Evolutionary conservation across 129 eudicot genomes (phyloP).

Genomic region (Artemisia annua): DNA sequence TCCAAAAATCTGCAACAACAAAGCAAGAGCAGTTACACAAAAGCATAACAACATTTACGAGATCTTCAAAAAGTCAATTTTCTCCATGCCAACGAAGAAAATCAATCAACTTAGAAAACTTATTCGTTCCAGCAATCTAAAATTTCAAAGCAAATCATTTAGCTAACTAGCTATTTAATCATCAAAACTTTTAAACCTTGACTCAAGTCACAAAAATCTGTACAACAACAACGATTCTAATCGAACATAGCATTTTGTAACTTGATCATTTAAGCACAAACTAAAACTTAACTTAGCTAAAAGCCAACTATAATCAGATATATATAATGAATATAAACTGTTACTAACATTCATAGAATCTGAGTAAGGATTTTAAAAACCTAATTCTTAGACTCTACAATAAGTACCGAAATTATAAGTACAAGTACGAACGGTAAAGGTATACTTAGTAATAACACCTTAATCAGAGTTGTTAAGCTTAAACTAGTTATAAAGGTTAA

Average conservation of each 20-base stretch:
- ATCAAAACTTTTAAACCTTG: slow-evolving; percentile 5
- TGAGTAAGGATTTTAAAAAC: no score
- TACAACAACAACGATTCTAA: not conserved
- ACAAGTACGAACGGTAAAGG: no score
- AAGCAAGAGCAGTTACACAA: slow-evolving; percentile 17
- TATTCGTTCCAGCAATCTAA: slow-evolving; percentile 55
- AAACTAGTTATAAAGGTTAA: no score
- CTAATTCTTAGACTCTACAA: no score
- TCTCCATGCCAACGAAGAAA: slow-evolving; percentile 62
- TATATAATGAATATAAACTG: no score
- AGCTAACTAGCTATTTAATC: slow-evolving; percentile 14
- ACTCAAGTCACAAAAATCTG: not conserved
- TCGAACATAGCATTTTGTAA: not conserved
- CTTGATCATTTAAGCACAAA: no score
- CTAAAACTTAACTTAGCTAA: no score
- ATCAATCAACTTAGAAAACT: slow-evolving; percentile 82
- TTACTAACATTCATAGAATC: no score
- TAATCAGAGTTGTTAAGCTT: no score
- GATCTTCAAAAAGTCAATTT: not conserved
- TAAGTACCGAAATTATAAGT: no score
- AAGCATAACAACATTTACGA: slow-evolving; percentile 7
- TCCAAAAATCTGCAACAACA: slow-evolving; percentile 79
- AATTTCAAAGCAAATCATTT: slow-evolving; percentile 9
- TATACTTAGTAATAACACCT: no score
- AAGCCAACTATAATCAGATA: no score